Evolutionary conservation across 352 stramenopile species (phyloP), one percentile per base, ranked within the genome.

Genomic region (Pythium scleroteichum): DNA sequence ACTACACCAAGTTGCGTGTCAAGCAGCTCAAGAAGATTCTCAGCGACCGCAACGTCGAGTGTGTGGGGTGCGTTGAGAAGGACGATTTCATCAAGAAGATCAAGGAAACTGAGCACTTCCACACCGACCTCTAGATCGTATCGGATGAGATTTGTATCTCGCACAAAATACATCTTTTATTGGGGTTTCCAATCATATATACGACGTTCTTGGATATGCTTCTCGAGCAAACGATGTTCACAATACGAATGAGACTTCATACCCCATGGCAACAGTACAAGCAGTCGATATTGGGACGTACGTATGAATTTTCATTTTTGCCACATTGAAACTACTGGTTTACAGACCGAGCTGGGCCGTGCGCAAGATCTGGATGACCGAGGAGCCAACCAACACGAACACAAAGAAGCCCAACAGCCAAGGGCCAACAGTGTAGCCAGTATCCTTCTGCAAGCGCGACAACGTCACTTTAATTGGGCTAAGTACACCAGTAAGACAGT

Each of bases 11-110:
- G 77, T 72, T 98, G 69, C 90, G 92, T 59, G 94, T 98, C 32
- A 98, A 97, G 87, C 83, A 98, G 69, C 85, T 98, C 42, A 97
- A 96, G 72, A 90, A 96, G 72, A 98, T 98, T 59, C 72, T 98
- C 35, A 73, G 62, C 32, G 92, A 98, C 62, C 88, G 94, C 67
- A 95, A 95, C 53, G 82, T 98, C 48, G 79, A 92, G 68, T 98
- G 95, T 73, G 75, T 95, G 40, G 92, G 90, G 29, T 98, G 95
- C 62, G 78, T 98, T 24, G 95, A 98, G 71, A 98, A 98, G 85
- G 71, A 76, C 9, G 95, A 98, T 64, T 98, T 97, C 66, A 94
- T 98, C 60, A 92, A 90, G 72, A 95, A 95, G 69, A 96, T 96
- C 76, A 86, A 98, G 77, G 90, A 91, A 54, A 97, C 89, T 9